phyloP scores from a whole-genome alignment of 139 green algal genomes.

The Chlorella sp. region DNA sequence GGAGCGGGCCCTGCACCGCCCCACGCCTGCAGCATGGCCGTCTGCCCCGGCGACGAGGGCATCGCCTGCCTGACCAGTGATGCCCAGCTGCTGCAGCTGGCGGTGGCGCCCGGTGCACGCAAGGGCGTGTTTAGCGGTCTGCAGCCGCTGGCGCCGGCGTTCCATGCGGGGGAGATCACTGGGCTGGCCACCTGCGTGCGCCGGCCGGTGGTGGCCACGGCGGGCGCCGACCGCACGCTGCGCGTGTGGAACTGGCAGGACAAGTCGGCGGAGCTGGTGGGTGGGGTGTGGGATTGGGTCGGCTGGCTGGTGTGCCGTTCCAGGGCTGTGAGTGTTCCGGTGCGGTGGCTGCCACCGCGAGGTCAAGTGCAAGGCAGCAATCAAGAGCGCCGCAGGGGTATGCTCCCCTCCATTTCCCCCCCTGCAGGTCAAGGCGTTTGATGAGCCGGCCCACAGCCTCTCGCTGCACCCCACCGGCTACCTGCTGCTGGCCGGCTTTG shows the following conservation, averaged over 20 bases:
- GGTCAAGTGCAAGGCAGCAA: neutral
- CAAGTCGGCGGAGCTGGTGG: conserved; percentile 52
- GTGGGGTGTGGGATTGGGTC: neutral
- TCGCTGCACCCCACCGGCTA: conserved; percentile 87
- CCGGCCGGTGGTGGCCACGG: conserved; percentile 82
- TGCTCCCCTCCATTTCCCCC: too few relatives aligned
- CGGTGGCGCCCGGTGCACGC: conserved; percentile 72
- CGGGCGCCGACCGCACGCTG: conserved; percentile 74
- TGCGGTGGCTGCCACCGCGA: neutral
- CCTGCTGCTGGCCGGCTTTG: conserved; percentile 82
- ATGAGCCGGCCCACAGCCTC: conserved; percentile 53
- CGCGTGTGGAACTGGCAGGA: conserved; percentile 91
- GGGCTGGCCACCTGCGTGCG: conserved; percentile 83
- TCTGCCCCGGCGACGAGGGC: conserved; percentile 81
- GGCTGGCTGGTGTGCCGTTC: neutral
- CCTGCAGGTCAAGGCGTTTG: conserved; percentile 38
- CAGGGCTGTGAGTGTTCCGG: neutral
- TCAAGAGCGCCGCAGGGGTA: too few relatives aligned
- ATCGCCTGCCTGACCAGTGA: conserved; percentile 71
- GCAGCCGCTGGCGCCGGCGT: conserved; percentile 43
- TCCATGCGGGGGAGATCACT: conserved; percentile 61
- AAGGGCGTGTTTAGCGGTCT: conserved; percentile 38
- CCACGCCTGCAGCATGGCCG: conserved; percentile 45
- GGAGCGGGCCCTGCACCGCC: neutral
- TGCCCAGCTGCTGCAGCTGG: conserved; percentile 54